phyloP scores from a whole-genome alignment of 106 monocot species.

The Xerophyta viscosa region DNA sequence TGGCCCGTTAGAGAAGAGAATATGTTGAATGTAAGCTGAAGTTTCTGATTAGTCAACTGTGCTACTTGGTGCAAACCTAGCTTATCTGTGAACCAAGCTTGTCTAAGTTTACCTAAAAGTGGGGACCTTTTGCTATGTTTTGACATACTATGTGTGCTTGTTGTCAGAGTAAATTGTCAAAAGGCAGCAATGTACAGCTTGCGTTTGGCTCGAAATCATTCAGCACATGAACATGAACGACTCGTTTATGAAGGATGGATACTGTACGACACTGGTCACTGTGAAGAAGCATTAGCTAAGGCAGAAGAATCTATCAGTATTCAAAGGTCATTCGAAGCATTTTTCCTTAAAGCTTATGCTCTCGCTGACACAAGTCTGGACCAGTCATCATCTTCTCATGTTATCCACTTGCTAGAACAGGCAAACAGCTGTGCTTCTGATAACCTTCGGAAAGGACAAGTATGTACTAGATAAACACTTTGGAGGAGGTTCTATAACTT shows the following conservation, averaged over 20 bases:
- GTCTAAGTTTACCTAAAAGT: too few species aligned
- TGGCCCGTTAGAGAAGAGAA: too few species aligned
- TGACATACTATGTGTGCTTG: not conserved
- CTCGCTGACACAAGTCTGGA: slow-evolving; percentile 78
- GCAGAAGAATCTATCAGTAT: slow-evolving; percentile 88
- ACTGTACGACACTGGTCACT: slow-evolving; percentile 93
- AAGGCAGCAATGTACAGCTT: slow-evolving; percentile 95
- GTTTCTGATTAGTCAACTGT: too few species aligned
- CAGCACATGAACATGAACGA: slow-evolving; percentile 70
- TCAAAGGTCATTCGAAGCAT: slow-evolving; percentile 95
- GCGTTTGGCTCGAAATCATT: slow-evolving; percentile 68
- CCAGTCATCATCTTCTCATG: slow-evolving; percentile 43
- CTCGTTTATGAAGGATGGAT: slow-evolving; percentile 99
- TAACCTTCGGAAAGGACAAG: slow-evolving; percentile 97
- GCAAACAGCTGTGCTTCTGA: slow-evolving; percentile 94
- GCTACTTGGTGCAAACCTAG: too few species aligned
- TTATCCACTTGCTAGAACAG: slow-evolving; percentile 73
- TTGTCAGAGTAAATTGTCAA: slow-evolving; percentile 80
- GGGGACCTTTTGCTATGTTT: not conserved
- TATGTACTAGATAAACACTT: slow-evolving; percentile 15
- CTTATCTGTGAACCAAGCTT: too few species aligned
- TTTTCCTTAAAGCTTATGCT: slow-evolving; percentile 98
- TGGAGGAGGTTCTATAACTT: not conserved
- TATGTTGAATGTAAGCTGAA: too few species aligned
- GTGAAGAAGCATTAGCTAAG: slow-evolving; percentile 88